Evolutionary conservation across 1,139 yeast genomes (phyloP), one percentile per base, ranked within the genome.

Genomic region (Hemisphaericaspora lyxosophila): DNA sequence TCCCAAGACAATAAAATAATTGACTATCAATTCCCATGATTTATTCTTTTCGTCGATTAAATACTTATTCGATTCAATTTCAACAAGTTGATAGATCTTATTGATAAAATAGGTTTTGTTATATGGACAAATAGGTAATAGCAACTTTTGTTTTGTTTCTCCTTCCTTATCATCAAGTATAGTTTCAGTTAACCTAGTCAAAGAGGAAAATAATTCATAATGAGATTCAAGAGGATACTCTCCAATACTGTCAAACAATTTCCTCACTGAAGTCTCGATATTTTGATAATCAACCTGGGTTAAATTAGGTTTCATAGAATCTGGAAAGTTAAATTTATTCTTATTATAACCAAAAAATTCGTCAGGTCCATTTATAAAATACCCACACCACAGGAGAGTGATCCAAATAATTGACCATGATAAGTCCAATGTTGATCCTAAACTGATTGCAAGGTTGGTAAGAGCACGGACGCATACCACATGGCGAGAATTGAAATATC

Each of bases 401-500:
- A 77, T 71, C 55, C 88, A 69, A 9, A 88, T 62, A 19, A 80
- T 73, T 14, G 62, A 60, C 97, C 97, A 92, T 20, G 87, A 78
- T 1, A 62, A 56, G 7, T 74, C 75, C 15, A 90, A 67, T 0
- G 81, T 75, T 0, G 90, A 75, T 0, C 96, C 97, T 19, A 90
- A 60, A 0, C 96, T 85, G 3, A 82, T 72, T 0, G 92, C 90
- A 33, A 92, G 65, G 44, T 87, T 85, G 3, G 82, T 65, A 33
- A 90, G 60, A 0, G 96, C 96, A 35, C 96, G 68, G 33, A 87
- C 76, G 49, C 95, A 81, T n/a, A 82, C 70, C 3, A 85, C 72
- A 52, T 88, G 84, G 38, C 94, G 67, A 0, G 84, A 62, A 46
- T 79, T 79, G 40, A 82, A 64, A 33, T 54, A 65, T 45, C 82